Evolutionary conservation across 768 basidiomycete genomes (phyloP).

Genomic region (Nevesoporus exiguus): DNA sequence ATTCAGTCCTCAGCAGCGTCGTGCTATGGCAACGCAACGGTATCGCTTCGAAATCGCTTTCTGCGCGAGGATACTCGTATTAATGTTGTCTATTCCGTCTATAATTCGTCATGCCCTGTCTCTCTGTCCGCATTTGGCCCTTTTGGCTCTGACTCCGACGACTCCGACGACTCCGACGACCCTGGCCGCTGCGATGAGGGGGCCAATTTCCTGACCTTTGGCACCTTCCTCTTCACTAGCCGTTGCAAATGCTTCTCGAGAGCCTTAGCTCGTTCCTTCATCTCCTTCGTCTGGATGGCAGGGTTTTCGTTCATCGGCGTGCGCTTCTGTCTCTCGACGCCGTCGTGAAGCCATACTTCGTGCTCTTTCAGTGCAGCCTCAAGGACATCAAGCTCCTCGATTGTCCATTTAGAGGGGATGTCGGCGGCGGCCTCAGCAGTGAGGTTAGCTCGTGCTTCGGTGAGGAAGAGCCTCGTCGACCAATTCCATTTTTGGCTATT

Average conservation of each 20-base stretch:
- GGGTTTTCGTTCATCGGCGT: conserved; percentile 77
- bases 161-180: conserved; percentile 12
- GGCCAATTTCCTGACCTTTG: conserved; percentile 52
- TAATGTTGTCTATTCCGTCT: conserved; percentile 22
- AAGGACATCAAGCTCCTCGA: conserved; percentile 78
- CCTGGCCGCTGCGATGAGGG: conserved; percentile 23
- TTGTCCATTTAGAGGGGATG: conserved; percentile 75
- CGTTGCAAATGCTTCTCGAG: conserved; percentile 73
- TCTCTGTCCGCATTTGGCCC: conserved; percentile 16
- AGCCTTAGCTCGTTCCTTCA: conserved; percentile 78
- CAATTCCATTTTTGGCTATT: conserved; percentile 86
- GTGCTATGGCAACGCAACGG: not conserved
- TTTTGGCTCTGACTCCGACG: conserved; percentile 19
- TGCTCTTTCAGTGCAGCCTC: conserved; percentile 76
- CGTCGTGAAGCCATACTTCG: conserved; percentile 78
- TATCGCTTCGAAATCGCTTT: too few relatives aligned
- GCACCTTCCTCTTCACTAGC: conserved; percentile 63
- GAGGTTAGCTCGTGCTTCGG: conserved; percentile 71
- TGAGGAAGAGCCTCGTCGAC: conserved; percentile 82
- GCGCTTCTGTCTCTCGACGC: conserved; percentile 78
- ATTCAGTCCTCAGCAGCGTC: too few relatives aligned
- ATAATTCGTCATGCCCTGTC: conserved; percentile 30
- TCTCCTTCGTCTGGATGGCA: conserved; percentile 79
- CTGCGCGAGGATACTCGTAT: not conserved
- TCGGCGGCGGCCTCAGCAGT: conserved; percentile 60